A percentile compares a stretch with the other conserved stretches of the same genome.
Conservation (phyloP, 495 filamentous ascomycete species). For the Penicillium diatomitis region DNA sequence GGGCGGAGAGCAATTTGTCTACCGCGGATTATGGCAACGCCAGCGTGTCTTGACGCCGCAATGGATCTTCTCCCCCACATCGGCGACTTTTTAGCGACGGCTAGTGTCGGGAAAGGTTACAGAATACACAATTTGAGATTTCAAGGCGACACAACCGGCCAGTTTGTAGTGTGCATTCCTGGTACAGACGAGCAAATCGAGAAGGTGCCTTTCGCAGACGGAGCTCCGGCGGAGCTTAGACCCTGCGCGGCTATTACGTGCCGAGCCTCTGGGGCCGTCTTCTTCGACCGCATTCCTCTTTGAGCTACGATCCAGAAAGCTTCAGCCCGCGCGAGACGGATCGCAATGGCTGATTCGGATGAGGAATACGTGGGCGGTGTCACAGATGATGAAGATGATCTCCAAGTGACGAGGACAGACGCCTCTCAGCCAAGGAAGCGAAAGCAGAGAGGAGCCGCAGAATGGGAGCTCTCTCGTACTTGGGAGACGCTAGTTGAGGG, state of each 20-base stretch:
- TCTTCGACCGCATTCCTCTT: not conserved
- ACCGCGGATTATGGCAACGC: conserved; percentile 11
- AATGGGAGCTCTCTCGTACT: conserved; percentile 46
- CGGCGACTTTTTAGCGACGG: conserved; percentile 8
- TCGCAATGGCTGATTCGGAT: conserved; percentile 52
- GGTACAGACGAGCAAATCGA: not conserved
- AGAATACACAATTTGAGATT: too few relatives aligned
- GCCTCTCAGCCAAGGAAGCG: conserved; percentile 31
- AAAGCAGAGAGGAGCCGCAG: conserved; percentile 49
- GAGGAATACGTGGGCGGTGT: conserved; percentile 72
- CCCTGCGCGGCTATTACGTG: conserved; percentile 52
- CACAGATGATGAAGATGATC: conserved; percentile 81
- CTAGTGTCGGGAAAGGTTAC: conserved; percentile 13
- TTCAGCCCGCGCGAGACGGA: conserved; percentile 1
- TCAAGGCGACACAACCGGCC: not conserved
- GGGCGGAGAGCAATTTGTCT: conserved; percentile 20
- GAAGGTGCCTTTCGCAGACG: conserved; percentile 7
- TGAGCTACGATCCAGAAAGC: not conserved
- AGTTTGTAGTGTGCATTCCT: not conserved
- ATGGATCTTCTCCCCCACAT: conserved; percentile 38
- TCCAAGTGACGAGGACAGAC: conserved; percentile 37
- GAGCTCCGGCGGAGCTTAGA: conserved; percentile 49
- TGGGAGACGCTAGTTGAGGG: conserved; percentile 64
- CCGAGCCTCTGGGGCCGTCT: conserved; percentile 16
- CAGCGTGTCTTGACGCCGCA: conserved; percentile 24